Evolutionary conservation across 257 asterid genomes (phyloP), one percentile per base, ranked within the genome.

Genomic region (Gardenia jasminoides): DNA sequence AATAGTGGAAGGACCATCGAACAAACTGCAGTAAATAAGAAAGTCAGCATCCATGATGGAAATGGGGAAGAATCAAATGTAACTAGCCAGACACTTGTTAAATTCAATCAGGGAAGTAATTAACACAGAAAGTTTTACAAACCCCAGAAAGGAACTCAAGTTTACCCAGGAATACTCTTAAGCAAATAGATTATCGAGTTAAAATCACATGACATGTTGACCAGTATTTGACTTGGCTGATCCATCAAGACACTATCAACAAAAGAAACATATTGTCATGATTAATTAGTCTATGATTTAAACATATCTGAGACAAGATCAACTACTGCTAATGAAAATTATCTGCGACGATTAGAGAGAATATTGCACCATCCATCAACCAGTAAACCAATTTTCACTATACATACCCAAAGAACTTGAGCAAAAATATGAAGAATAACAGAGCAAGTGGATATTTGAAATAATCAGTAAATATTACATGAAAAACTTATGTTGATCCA

Each of bases 1-100:
- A 96, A 92, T 70, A 96, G 96, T 50, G 99, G 99, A 79, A 96
- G 96, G 83, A 88, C 87, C 90, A 93, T 79, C 11, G 99, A 90
- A 67, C 90, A 84, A 41, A 94, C 98, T 93, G 81, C 46, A 83
- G 47, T 46, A 79, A 68, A 24, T 33, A 28, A 54, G 43, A 62
- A 24, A 31, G 28, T 46, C 41, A 74, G 68, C 52, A 80, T 30
- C 70, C 72, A 64, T 69, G 20, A 48, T 3, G n/a, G 66, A 7
- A 70, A 12, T 10, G 16, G 54, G 4, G 3, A 48, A 48, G 16
- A 48, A 48, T 48, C 1, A 10, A 48, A 48, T 48, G 54, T 48
- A 48, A 13, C 54, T 48, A 9, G 4, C 13, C 3, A 10, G 54
- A 48, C 3, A 48, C 54, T 17, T 2, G 17, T 17, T 10, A 15